Conservation (phyloP, 2,329 filamentous ascomycete genomes). For the Thielaviopsis euricoi region DNA sequence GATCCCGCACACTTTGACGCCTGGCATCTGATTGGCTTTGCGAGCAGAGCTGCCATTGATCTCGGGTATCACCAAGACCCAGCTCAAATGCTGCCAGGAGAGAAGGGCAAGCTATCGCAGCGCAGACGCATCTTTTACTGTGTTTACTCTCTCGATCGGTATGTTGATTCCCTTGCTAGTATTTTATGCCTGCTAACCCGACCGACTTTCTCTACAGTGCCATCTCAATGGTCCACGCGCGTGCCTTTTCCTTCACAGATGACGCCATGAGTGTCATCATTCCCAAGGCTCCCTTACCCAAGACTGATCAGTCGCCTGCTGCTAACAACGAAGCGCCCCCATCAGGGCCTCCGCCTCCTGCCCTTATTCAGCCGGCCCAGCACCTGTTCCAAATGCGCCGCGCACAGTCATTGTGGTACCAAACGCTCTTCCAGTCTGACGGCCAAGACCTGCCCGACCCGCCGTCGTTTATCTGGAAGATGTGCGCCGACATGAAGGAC, state of each 20-base stretch:
- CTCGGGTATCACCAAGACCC: slow-evolving; percentile 88
- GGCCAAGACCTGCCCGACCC: slow-evolving; percentile 51
- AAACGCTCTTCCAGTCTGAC: slow-evolving; percentile 68
- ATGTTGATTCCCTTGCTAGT: slow-evolving; percentile 14
- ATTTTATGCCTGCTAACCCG: slow-evolving; percentile 14
- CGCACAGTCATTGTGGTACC: slow-evolving; percentile 79
- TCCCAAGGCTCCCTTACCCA: slow-evolving; percentile 33
- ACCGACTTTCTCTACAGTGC: slow-evolving; percentile 43
- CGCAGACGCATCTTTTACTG: slow-evolving; percentile 78
- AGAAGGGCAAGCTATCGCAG: slow-evolving; percentile 55
- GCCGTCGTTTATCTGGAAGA: slow-evolving; percentile 56
- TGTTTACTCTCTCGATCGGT: slow-evolving; percentile 80
- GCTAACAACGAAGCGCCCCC: slow-evolving; percentile 24
- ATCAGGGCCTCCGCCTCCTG: slow-evolving; percentile 26
- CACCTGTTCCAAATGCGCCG: slow-evolving; percentile 71
- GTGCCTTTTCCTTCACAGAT: slow-evolving; percentile 87
- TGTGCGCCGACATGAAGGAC: slow-evolving; percentile 57
- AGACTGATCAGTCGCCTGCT: slow-evolving; percentile 5
- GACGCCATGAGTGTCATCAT: slow-evolving; percentile 71
- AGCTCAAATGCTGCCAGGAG: slow-evolving; percentile 48
- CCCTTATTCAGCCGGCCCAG: slow-evolving; percentile 47
- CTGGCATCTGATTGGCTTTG: slow-evolving; percentile 87
- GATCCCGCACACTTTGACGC: slow-evolving; percentile 85
- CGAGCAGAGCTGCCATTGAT: slow-evolving; percentile 73
- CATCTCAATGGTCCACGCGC: slow-evolving; percentile 73